These are phyloP conservation scores for Suhomyces wounanorum DNA, from an alignment of 1,139 yeast genomes.

Conservation along the genomic window DNA sequence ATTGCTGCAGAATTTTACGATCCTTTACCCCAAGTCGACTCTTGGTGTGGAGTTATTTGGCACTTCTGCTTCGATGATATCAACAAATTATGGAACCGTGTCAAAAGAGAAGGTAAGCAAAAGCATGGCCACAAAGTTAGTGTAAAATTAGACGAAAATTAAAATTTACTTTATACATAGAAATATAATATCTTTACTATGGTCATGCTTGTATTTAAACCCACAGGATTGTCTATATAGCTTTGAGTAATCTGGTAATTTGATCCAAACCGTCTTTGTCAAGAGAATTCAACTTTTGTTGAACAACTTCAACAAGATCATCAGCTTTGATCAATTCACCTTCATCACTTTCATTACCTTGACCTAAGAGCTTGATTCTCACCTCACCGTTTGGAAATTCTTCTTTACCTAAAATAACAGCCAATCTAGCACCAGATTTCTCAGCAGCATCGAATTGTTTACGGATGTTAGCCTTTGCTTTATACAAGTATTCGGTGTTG, in stretches of 20 bases:
- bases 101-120: slow-evolving; percentile 58
- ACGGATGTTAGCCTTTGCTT: slow-evolving; percentile 88
- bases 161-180: not conserved
- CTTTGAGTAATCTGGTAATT: slow-evolving; percentile 61
- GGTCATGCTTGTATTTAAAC: not conserved
- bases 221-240: slow-evolving; percentile 32
- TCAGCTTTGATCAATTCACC: slow-evolving; percentile 75
- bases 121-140: slow-evolving; percentile 36
- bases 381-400: slow-evolving; percentile 80
- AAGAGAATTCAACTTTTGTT: slow-evolving; percentile 49
- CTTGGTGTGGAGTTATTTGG: slow-evolving; percentile 78
- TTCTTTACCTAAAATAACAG: slow-evolving; percentile 93
- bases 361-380: slow-evolving; percentile 85
- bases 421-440: slow-evolving; percentile 85
- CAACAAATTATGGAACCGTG: slow-evolving; percentile 78
- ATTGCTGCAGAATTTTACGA: slow-evolving; percentile 83
- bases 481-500: slow-evolving; percentile 87
- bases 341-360: slow-evolving; percentile 83
- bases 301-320: slow-evolving; percentile 58
- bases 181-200: not conserved
- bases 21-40: slow-evolving; percentile 72
- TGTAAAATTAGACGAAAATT: slow-evolving; percentile 19
- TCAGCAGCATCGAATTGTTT: slow-evolving; percentile 98
- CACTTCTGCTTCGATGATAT: slow-evolving; percentile 70
- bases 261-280: slow-evolving; percentile 52